Evolutionary conservation across 768 basidiomycete genomes (phyloP), one percentile per base, ranked within the genome.

Genomic region (Hydnomerulius pinastri): DNA sequence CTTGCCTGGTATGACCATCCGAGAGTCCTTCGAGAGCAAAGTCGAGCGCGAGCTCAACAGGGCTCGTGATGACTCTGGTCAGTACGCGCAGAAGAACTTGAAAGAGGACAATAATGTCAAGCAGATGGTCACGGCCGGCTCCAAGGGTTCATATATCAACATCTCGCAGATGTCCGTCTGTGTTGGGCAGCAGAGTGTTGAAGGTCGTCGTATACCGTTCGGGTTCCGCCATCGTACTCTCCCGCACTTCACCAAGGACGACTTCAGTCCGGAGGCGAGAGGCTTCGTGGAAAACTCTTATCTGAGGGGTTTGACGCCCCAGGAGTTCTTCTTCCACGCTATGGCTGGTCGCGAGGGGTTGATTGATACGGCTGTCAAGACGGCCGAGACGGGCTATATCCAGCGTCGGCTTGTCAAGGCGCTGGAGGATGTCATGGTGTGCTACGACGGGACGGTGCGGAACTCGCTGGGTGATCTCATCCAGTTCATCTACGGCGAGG

Each of bases 51-150:
- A 92, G 66, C 81, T 99, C 61, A 98, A 99, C 68, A 75, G 87
- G 69, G 97, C 96, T 57, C 93, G 95, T 78, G 97, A 98, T 65
- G 81, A 82, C 40, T 93, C 93, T 24, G 97, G 97, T 76, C 92
- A 93, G 66, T 90, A 87, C 38, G 96, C 95, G n/a, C 93, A 98
- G 73, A 88, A 93, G 73, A 87, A 87, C 65, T 77, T 98, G 80
- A 98, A 98, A 79, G 92, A 92, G 68, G 95, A 97, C 73, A 98
- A 99, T 78, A 98, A 98, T 61, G 95, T 98, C 76, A 99, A 98
- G 79, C 97, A 98, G 81, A 99, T 99, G 97, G 96, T 98, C 64
- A 92, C 96, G 6, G 95, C 97, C 9, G 97, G 97, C 21, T 97
- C 97, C 11, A 98, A 99, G 72, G 94, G 95, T 71, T 94, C 94